Percentiles rank a stretch among this genome's conserved stretches.
Evolutionary conservation across 2,329 filamentous ascomycete species (phyloP).

Genomic region (Sordariomycetes sp.): DNA sequence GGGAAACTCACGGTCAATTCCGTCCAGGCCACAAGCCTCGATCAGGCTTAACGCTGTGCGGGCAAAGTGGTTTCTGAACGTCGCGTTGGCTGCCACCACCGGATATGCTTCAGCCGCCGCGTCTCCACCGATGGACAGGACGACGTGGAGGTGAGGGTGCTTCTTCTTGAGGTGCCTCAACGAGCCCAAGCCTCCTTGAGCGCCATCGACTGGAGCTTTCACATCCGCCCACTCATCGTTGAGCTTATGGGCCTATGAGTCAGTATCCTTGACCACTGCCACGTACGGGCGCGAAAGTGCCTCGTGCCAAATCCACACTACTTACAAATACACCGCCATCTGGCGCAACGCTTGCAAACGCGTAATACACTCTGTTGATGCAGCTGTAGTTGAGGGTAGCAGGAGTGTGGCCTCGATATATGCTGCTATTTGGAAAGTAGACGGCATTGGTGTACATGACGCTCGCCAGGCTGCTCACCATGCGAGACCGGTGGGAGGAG

Average conservation of each 20-base stretch:
- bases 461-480: conserved; percentile 30
- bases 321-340: conserved; percentile 70
- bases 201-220: conserved; percentile 62
- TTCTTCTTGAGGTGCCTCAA: conserved; percentile 64
- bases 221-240: conserved; percentile 73
- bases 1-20: conserved; percentile 55
- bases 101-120: conserved; percentile 58
- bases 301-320: too few relatives aligned
- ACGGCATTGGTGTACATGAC: conserved; percentile 64
- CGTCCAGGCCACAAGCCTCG: conserved; percentile 52
- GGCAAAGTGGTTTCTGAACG: conserved; percentile 60
- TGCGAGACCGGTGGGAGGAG: conserved; percentile 35
- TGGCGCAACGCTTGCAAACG: conserved; percentile 64
- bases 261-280: conserved; percentile 11
- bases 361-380: conserved; percentile 76
- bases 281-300: too few relatives aligned
- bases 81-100: conserved; percentile 50
- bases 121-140: conserved; percentile 68
- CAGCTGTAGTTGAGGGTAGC: conserved; percentile 66
- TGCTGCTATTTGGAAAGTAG: conserved; percentile 74
- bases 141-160: conserved; percentile 62
- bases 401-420: conserved; percentile 66
- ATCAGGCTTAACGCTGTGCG: conserved; percentile 57
- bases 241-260: conserved; percentile 39
- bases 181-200: conserved; percentile 62